Evolutionary conservation across 345 rosid genomes (phyloP), one percentile per base, ranked within the genome.

Genomic region (Euphorbia pulcherrima): DNA sequence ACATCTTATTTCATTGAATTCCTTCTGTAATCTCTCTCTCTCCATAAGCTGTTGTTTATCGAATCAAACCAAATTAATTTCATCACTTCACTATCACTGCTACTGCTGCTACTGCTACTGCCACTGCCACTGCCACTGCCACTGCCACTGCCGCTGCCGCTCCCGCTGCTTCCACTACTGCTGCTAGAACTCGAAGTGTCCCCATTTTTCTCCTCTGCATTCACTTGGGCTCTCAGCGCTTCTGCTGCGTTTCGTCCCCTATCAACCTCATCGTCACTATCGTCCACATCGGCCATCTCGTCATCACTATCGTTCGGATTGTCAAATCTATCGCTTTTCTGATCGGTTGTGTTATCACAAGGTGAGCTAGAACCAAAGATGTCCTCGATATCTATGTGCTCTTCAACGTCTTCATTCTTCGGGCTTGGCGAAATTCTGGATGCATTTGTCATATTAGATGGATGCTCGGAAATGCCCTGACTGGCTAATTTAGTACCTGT

Each of bases 231-330:
- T 82, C 88, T 81, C 4, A 89, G 90, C 23, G 94, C 94, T 82
- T 92, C 96, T n/a, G 98, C 96, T 14, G 96, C 96, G 77, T 88
- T 92, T 1, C 82, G 86, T 24, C 96, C 93, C 73, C 66, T 83
- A 23, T 79, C 80, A 37, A 69, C 96, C 70, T 89, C 92, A 44
- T 92, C 92, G 0, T 84, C 91, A 56, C 84, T 82, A 24, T 78
- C 79, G 35, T 92, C 98, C 57, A 92, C 96, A 67, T 92, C 96
- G 48, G 98, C 96, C 64, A 90, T 92, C 83, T 92, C 98, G 20
- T 92, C 96, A 12, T 81, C 96, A 14, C 73, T 65, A 54, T 85
- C 74, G 74, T 84, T 68, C 47, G 82, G 92, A 60, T 81, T 69
- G 33, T 20, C 44, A n/a, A 74, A 79, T 56, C 56, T 87, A 54